Evolutionary conservation across 768 basidiomycete species (phyloP), one percentile per base, ranked within the genome.

Genomic region (Crucibulum laeve): DNA sequence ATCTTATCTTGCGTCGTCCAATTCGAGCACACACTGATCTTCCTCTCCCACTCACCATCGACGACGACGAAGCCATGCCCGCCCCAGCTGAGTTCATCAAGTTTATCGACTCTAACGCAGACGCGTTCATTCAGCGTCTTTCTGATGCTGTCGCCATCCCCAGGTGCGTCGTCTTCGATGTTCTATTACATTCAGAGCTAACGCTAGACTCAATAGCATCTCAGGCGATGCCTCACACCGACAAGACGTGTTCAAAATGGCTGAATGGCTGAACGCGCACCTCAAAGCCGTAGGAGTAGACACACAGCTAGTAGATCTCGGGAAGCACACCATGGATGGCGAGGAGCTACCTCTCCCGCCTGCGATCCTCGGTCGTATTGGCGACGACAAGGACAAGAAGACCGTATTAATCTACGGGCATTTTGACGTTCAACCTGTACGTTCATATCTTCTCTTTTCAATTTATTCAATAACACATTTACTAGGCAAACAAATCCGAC

Each of bases 351-450:
- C 74, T 38, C 73, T 96, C 4, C 93, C 94, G 0, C 91, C 91
- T 2, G 87, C 80, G 4, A 79, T 96, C 58, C 73, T 97, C 28
- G 94, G 87, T 0, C 71, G 71, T 51, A 71, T 92, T 49, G 95
- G 95, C 3, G 71, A 81, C 26, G 91, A 96, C 63, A 81, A 80
- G 11, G 79, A 69, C 57, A 97, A 97, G 81, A 94, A 89, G 77
- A 98, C 93, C 0, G 81, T 97, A 25, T 75, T 95, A 22, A 67
- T 97, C 24, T 97, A 97, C 58, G 94, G 91, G 1, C 94, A 97
- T 62, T 95, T 91, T 57, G 93, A 96, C 58, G 94, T 96, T 5
- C 94, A 96, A 55, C 93, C 94, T 6, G 88, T 89, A 47, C 40
- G 80, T 64, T 5, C 18, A 25, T 33, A 44, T 44, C 5, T 15